These are phyloP conservation scores for Ceratobasidium sp. DNA, from an alignment of 1,284 basidiomycete species.

Conservation along the genomic window DNA sequence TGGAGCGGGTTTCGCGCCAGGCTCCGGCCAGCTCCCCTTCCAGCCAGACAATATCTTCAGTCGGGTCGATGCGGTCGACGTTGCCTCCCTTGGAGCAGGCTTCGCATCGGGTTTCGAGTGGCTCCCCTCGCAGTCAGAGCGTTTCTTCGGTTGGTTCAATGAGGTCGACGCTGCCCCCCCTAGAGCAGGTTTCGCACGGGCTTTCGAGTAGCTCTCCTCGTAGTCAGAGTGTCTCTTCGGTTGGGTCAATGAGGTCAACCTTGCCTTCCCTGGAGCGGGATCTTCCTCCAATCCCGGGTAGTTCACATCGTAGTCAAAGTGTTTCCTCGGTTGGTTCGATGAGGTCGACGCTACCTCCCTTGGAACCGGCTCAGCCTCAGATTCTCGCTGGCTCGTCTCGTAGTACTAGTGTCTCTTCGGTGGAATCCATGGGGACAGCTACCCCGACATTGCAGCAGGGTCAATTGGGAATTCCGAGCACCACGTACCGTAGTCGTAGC, in stretches of 20 bases:
- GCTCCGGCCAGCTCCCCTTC: not conserved
- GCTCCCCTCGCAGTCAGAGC: not conserved
- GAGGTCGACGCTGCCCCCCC: not conserved
- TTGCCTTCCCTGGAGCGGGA: too few relatives aligned
- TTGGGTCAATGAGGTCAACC: not conserved
- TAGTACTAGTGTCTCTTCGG: not conserved
- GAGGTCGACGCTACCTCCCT: not conserved
- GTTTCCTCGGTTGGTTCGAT: slow-evolving; percentile 10
- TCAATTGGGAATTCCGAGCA: slow-evolving; percentile 5
- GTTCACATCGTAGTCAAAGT: not conserved
- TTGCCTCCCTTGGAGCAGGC: too few relatives aligned
- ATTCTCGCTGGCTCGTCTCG: not conserved
- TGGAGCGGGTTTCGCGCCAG: not conserved
- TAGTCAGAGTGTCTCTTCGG: not conserved
- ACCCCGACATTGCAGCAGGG: not conserved
- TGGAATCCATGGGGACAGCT: not conserved
- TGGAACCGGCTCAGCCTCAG: not conserved
- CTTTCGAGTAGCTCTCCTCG: not conserved
- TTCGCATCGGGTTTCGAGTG: too few relatives aligned
- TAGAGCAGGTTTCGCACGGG: not conserved
- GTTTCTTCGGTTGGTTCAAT: not conserved
- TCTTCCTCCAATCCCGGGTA: too few relatives aligned
- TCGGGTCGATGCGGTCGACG: not conserved
- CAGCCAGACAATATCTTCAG: slow-evolving; percentile 8
- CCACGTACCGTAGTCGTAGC: slow-evolving; percentile 25